Evolutionary conservation across 2,329 filamentous ascomycete genomes (phyloP).

Genomic region (Neopestalotiopsis sp.): DNA sequence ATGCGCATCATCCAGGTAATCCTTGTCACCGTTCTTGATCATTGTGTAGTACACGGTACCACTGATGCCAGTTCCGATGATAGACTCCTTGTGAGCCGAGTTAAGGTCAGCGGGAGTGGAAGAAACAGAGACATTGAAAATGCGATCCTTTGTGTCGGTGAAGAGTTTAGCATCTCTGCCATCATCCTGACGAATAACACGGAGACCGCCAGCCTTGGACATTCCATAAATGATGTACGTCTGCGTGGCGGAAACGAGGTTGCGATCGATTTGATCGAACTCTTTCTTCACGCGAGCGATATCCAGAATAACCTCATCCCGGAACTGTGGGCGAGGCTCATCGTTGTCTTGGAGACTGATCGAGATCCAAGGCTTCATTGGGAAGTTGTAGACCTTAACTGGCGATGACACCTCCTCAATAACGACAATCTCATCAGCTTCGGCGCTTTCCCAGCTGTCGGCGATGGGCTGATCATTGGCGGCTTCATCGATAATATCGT

Average conservation of each 20-base stretch:
- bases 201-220: slow-evolving; percentile 89
- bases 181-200: slow-evolving; percentile 93
- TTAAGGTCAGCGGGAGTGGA: slow-evolving; percentile 64
- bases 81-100: slow-evolving; percentile 71
- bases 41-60: slow-evolving; percentile 96
- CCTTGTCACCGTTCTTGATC: slow-evolving; percentile 76
- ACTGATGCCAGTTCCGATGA: slow-evolving; percentile 92
- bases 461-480: slow-evolving; percentile 67
- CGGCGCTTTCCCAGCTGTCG: slow-evolving; percentile 92
- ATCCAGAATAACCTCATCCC: slow-evolving; percentile 83
- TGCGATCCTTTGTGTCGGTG: slow-evolving; percentile 86
- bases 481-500: slow-evolving; percentile 58
- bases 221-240: slow-evolving; percentile 94
- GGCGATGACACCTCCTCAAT: slow-evolving; percentile 70
- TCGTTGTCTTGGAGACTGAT: slow-evolving; percentile 73
- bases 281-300: slow-evolving; percentile 96
- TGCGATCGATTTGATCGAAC: slow-evolving; percentile 96
- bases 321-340: slow-evolving; percentile 67
- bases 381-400: slow-evolving; percentile 91
- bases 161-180: slow-evolving; percentile 92
- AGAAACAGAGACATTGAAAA: slow-evolving; percentile 91
- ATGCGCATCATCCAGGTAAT: slow-evolving; percentile 78
- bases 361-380: slow-evolving; percentile 94
- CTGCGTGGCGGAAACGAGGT: slow-evolving; percentile 85
- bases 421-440: slow-evolving; percentile 69